Conservation (phyloP, 2,329 filamentous ascomycete genomes). For the Aspergillus tanneri region DNA sequence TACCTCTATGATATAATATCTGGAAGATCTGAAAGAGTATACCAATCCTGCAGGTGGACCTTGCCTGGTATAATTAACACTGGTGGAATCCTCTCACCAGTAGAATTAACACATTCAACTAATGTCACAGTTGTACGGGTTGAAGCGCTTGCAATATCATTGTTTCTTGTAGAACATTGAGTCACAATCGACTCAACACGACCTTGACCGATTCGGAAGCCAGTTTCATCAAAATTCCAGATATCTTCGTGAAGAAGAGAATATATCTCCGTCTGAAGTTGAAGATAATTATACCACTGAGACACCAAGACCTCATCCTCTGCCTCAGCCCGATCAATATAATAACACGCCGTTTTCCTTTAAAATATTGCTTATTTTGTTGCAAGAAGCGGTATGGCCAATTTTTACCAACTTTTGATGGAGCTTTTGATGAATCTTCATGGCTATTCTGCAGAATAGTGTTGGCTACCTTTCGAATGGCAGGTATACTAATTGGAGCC, state of each 20-base stretch:
- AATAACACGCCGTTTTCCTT: too few species aligned
- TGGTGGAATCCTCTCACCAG: neutral
- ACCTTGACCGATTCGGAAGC: too few species aligned
- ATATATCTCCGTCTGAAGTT: neutral
- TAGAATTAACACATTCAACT: neutral
- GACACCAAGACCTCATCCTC: too few species aligned
- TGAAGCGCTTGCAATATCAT: neutral
- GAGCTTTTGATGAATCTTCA: neutral
- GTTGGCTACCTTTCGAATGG: neutral
- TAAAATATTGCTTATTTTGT: neutral
- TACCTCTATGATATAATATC: constrained; percentile 2
- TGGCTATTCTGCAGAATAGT: neutral
- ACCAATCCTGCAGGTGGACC: neutral
- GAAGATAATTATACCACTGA: constrained; percentile 1
- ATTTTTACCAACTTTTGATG: neutral
- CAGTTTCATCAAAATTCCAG: neutral
- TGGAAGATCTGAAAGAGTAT: neutral
- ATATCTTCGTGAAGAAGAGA: neutral
- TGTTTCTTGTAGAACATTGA: too few species aligned
- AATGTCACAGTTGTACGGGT: too few species aligned
- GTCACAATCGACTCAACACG: too few species aligned
- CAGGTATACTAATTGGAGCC: too few species aligned
- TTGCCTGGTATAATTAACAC: too few species aligned
- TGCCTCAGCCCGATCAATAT: too few species aligned
- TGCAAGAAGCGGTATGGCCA: neutral